phyloP scores from a whole-genome alignment of 108 stramenopile species.

The Fistulifera solaris region DNA sequence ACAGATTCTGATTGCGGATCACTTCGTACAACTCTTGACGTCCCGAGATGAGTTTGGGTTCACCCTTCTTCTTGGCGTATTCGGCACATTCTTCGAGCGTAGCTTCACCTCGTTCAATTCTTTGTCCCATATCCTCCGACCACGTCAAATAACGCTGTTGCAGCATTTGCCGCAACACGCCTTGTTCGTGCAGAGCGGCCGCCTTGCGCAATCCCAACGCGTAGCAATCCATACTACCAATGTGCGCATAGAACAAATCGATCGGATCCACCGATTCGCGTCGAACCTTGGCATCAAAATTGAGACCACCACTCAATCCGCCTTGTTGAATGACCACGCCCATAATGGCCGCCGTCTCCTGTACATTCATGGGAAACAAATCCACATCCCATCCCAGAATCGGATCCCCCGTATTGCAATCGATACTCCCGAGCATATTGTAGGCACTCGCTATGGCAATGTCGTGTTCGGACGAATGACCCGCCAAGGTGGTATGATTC shows the following conservation, averaged over 20 bases:
- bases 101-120: constrained; percentile 31
- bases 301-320: constrained; percentile 51
- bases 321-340: constrained; percentile 38
- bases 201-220: constrained; percentile 52
- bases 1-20: constrained; percentile 39
- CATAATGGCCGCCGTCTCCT: constrained; percentile 43
- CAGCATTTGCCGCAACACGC: constrained; percentile 28
- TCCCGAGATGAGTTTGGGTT: constrained; percentile 37
- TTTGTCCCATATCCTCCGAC: constrained; percentile 30
- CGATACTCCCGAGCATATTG: constrained; percentile 53
- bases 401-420: constrained; percentile 60
- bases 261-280: constrained; percentile 47
- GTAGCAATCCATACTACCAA: constrained; percentile 59
- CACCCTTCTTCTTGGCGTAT: constrained; percentile 28
- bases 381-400: constrained; percentile 66
- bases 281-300: constrained; percentile 68
- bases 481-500: constrained; percentile 62
- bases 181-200: constrained; percentile 39
- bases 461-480: constrained; percentile 57
- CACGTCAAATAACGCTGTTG: constrained; percentile 40
- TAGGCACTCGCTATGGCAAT: constrained; percentile 34
- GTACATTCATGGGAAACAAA: constrained; percentile 45
- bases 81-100: constrained; percentile 46
- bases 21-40: constrained; percentile 55
- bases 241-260: constrained; percentile 59